Evolutionary conservation across 352 stramenopile species (phyloP).

Genomic region (Globisporangium echinulatum): DNA sequence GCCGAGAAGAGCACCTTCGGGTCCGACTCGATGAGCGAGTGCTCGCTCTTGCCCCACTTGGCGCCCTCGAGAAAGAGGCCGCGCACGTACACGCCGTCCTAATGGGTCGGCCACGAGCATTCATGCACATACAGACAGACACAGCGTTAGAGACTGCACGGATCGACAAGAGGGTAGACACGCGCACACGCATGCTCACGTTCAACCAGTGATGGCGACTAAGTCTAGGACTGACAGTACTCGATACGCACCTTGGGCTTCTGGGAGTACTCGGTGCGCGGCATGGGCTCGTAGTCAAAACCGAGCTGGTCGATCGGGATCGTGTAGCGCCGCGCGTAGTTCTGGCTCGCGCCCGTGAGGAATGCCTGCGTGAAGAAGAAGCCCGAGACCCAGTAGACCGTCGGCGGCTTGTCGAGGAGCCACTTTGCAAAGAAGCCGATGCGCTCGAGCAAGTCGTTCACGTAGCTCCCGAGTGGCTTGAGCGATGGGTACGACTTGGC

Average conservation of each 20-base stretch:
- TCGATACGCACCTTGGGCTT: constrained; percentile 43
- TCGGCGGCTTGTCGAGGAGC: constrained; percentile 82
- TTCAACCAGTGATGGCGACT: too few relatives aligned
- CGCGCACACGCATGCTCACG: too few relatives aligned
- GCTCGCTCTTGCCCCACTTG: constrained; percentile 73
- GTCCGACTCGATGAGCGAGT: constrained; percentile 70
- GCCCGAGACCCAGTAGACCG: constrained; percentile 92
- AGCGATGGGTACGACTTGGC: constrained; percentile 90
- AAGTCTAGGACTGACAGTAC: too few relatives aligned
- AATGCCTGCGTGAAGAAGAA: constrained; percentile 97
- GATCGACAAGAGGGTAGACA: too few relatives aligned
- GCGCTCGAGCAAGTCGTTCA: constrained; percentile 87
- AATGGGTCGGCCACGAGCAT: background rate
- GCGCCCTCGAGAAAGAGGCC: constrained; percentile 88
- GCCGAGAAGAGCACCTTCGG: constrained; percentile 87
- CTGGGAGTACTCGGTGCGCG: constrained; percentile 60
- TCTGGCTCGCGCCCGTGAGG: constrained; percentile 92
- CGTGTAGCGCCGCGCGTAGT: constrained; percentile 90
- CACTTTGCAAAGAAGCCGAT: constrained; percentile 89
- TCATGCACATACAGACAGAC: constrained; percentile 1
- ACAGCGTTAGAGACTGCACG: background rate
- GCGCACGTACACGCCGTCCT: constrained; percentile 85
- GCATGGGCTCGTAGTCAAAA: constrained; percentile 81
- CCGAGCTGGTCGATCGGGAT: constrained; percentile 88
- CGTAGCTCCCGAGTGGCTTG: constrained; percentile 89